Conservation (phyloP, 176 grass and related monocot species). For the Eleusine indica region DNA sequence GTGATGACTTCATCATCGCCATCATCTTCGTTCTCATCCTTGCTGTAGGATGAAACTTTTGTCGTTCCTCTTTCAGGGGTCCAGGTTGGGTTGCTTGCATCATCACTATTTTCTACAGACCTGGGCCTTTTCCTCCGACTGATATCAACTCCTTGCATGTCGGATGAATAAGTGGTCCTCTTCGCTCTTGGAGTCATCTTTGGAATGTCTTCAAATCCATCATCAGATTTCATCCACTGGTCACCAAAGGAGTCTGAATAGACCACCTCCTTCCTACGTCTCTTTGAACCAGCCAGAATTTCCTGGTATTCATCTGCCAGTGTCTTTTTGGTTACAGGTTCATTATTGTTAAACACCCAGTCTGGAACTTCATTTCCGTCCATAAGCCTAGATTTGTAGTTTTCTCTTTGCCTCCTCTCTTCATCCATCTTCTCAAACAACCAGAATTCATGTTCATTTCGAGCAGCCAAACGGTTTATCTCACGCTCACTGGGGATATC, state of each 20-base stretch:
- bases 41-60: constrained; percentile 63
- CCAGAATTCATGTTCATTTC: constrained; percentile 91
- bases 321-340: constrained; percentile 47
- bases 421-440: constrained; percentile 99
- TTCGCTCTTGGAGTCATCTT: constrained; percentile 69
- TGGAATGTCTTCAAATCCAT: constrained; percentile 67
- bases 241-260: constrained; percentile 85
- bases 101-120: constrained; percentile 44
- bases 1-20: constrained; percentile 50
- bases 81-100: constrained; percentile 43
- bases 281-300: constrained; percentile 59
- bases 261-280: constrained; percentile 89
- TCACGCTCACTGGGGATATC: constrained; percentile 97
- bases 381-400: constrained; percentile 90
- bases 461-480: constrained; percentile 93
- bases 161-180: constrained; percentile 50
- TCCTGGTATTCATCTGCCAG: constrained; percentile 41
- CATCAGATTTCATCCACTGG: constrained; percentile 92
- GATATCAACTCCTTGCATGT: constrained; percentile 42
- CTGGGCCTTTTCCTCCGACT: constrained; percentile 33
- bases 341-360: constrained; percentile 74
- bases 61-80: constrained; percentile 46
- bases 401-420: constrained; percentile 88
- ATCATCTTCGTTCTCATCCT: constrained; percentile 58
- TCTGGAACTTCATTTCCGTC: constrained; percentile 88